A percentile compares a stretch with the other conserved stretches of the same genome.
Evolutionary conservation across 2,329 filamentous ascomycete genomes (phyloP).

Genomic region (Xylariomycetidae sp.): DNA sequence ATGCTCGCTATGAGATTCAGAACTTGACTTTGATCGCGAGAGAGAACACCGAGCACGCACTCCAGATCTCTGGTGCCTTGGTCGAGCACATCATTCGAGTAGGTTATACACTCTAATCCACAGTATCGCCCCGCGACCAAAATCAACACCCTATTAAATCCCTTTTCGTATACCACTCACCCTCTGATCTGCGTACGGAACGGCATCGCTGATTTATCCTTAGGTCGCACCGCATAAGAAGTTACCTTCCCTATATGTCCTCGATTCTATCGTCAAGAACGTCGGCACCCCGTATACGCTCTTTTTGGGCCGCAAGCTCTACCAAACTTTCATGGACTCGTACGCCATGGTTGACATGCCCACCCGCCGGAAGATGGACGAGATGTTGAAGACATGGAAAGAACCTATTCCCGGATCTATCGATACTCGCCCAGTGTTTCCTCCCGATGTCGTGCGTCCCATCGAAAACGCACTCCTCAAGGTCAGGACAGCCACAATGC

Average conservation of each 20-base stretch:
- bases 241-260: slow-evolving; percentile 89
- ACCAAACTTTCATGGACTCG: slow-evolving; percentile 92
- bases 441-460: slow-evolving; percentile 75
- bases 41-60: slow-evolving; percentile 92
- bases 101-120: slow-evolving; percentile 39
- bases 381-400: slow-evolving; percentile 98
- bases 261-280: slow-evolving; percentile 98
- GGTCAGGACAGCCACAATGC: slow-evolving; percentile 57
- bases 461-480: slow-evolving; percentile 95
- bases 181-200: slow-evolving; percentile 5
- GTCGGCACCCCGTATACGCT: slow-evolving; percentile 96
- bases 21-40: slow-evolving; percentile 96
- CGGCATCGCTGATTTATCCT: slow-evolving; percentile 32
- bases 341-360: slow-evolving; percentile 81
- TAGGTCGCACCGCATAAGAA: slow-evolving; percentile 87
- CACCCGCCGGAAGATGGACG: slow-evolving; percentile 87
- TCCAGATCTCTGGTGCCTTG: slow-evolving; percentile 83
- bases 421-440: slow-evolving; percentile 88
- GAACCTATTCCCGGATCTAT: slow-evolving; percentile 90
- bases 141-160: neutral
- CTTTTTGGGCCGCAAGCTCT: slow-evolving; percentile 87
- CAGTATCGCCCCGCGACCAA: neutral
- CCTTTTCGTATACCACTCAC: neutral
- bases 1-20: slow-evolving; percentile 92
- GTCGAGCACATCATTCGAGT: slow-evolving; percentile 94